Evolutionary conservation across 1,284 basidiomycete species (phyloP).

Genomic region (Heterobasidion irregulare): DNA sequence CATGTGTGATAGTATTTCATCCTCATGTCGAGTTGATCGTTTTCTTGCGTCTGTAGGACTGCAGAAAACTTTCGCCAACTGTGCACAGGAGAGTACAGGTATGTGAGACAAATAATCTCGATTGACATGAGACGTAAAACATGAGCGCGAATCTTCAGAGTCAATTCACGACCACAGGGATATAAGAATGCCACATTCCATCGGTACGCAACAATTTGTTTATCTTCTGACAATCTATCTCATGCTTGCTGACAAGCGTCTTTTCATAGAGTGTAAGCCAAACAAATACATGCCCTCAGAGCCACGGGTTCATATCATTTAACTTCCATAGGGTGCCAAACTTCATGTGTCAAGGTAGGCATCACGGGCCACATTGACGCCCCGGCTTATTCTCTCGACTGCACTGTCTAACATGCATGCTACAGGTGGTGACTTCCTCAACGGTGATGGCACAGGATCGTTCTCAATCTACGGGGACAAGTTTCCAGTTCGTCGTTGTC

Average conservation of each 20-base stretch:
- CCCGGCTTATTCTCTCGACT: neutral
- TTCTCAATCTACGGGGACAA: slow-evolving; percentile 95
- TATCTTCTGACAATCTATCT: slow-evolving; percentile 4
- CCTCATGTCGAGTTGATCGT: neutral
- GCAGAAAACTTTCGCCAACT: slow-evolving; percentile 97
- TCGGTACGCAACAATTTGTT: slow-evolving; percentile 42
- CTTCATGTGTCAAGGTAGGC: slow-evolving; percentile 80
- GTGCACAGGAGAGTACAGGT: slow-evolving; percentile 95
- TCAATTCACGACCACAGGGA: slow-evolving; percentile 81
- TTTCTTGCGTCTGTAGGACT: slow-evolving; percentile 44
- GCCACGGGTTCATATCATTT: too few relatives aligned
- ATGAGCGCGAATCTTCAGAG: slow-evolving; percentile 31
- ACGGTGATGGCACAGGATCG: slow-evolving; percentile 88
- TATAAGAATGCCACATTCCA: slow-evolving; percentile 90
- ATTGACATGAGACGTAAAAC: neutral
- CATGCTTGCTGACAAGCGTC: slow-evolving; percentile 13
- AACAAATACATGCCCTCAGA: neutral
- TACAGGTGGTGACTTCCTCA: slow-evolving; percentile 82
- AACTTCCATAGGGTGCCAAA: slow-evolving; percentile 49
- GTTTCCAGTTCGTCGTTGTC: slow-evolving; percentile 57
- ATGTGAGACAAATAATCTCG: slow-evolving; percentile 7
- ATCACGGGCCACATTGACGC: neutral
- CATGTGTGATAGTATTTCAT: too few relatives aligned
- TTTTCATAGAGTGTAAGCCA: slow-evolving; percentile 59
- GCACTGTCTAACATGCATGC: neutral